A percentile compares a stretch with the other conserved stretches of the same genome.
Evolutionary conservation across 1,284 basidiomycete genomes (phyloP).

Genomic region (Ceratobasidium sp.): DNA sequence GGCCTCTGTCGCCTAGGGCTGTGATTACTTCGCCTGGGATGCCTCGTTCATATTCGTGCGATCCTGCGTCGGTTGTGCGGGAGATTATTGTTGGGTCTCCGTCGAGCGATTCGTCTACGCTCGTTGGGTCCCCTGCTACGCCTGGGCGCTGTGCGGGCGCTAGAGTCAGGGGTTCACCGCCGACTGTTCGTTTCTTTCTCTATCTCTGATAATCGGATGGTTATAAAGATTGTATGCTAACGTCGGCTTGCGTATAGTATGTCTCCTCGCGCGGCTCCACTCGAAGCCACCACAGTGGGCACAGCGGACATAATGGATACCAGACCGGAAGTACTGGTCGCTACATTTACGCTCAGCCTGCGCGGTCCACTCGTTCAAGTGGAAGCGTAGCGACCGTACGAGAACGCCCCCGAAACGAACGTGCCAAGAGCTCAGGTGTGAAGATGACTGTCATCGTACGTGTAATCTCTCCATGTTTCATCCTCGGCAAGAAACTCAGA

Average conservation of each 20-base stretch:
- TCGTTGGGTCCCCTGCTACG: constrained; percentile 13
- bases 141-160: neutral
- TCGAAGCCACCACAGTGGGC: constrained; percentile 31
- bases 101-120: constrained; percentile 10
- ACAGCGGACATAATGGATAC: neutral
- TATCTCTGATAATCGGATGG: too few species aligned
- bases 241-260: constrained; percentile 16
- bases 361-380: constrained; percentile 35
- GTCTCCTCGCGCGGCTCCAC: constrained; percentile 15
- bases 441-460: constrained; percentile 39
- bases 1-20: constrained; percentile 8
- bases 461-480: neutral
- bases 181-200: constrained; percentile 1
- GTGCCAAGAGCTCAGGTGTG: constrained; percentile 38
- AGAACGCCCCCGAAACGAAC: constrained; percentile 29
- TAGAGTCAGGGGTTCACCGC: neutral
- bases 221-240: too few species aligned
- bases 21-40: neutral
- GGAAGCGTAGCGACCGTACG: constrained; percentile 32
- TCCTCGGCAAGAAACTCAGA: constrained; percentile 10
- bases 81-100: constrained; percentile 13
- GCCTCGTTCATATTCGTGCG: constrained; percentile 1
- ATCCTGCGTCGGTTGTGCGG: neutral
- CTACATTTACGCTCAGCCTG: constrained; percentile 31
- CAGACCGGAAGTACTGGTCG: constrained; percentile 1